A percentile compares a stretch with the other conserved stretches of the same genome.
Evolutionary conservation across 345 rosid genomes (phyloP).

Genomic region (Turnera subulata): DNA sequence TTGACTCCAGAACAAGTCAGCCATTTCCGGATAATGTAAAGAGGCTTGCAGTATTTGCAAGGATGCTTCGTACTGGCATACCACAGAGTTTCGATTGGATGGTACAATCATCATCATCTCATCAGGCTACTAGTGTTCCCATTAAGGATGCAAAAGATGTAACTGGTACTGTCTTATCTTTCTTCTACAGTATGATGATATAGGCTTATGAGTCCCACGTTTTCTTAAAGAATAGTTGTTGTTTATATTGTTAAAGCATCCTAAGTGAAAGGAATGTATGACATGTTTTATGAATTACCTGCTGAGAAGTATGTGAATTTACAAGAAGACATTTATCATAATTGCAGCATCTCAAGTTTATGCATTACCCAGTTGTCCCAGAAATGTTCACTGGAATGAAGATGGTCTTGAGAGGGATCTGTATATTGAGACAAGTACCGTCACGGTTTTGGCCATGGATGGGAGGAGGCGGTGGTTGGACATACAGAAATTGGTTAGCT

Average conservation of each 20-base stretch:
- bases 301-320: neutral
- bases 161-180: conserved; percentile 29
- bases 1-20: conserved; percentile 69
- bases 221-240: neutral
- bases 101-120: conserved; percentile 46
- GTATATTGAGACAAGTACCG: conserved; percentile 67
- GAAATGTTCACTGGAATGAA: conserved; percentile 66
- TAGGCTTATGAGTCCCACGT: neutral
- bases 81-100: conserved; percentile 69
- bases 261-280: neutral
- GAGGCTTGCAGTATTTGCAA: conserved; percentile 61
- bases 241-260: too few species aligned
- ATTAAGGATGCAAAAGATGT: conserved; percentile 41
- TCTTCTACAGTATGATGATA: neutral
- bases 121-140: conserved; percentile 31
- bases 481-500: conserved; percentile 73
- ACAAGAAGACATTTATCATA: conserved; percentile 10
- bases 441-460: conserved; percentile 98
- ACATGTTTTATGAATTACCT: neutral
- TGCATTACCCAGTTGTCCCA: conserved; percentile 46
- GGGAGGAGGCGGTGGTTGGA: conserved; percentile 99
- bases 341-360: conserved; percentile 55
- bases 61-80: conserved; percentile 85
- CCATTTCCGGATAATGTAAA: conserved; percentile 53
- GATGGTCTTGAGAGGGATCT: conserved; percentile 92